These are phyloP conservation scores for Ceratopteris richardii DNA, from an alignment of 75 land plant genomes.

Conservation along the genomic window DNA sequence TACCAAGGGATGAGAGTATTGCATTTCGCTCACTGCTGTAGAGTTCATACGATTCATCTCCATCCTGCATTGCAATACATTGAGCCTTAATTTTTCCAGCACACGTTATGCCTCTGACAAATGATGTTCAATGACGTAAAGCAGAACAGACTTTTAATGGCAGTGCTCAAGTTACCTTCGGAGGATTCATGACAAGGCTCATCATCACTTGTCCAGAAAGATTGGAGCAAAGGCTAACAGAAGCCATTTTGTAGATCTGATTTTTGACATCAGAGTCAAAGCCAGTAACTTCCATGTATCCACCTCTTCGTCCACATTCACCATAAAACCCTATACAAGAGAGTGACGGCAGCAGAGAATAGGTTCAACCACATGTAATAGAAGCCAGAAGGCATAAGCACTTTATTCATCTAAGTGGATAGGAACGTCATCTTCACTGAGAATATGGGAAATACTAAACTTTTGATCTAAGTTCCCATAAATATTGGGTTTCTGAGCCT, in stretches of 20 bases:
- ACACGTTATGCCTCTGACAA: too few relatives aligned
- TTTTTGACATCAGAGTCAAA: conserved; percentile 64
- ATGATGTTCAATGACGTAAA: too few relatives aligned
- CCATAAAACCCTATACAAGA: conserved; percentile 96
- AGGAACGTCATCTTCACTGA: too few relatives aligned
- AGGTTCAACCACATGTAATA: too few relatives aligned
- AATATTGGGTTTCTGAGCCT: too few relatives aligned
- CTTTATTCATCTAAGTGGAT: too few relatives aligned
- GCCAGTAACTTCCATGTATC: conserved; percentile 98
- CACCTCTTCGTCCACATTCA: conserved; percentile 98
- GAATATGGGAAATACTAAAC: too few relatives aligned
- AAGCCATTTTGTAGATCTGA: conserved; percentile 93
- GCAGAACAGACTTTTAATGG: too few relatives aligned
- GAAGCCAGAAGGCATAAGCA: too few relatives aligned
- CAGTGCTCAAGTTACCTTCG: conserved; percentile 57
- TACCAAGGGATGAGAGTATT: conserved; percentile 75
- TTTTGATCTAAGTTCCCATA: too few relatives aligned
- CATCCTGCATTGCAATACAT: too few relatives aligned
- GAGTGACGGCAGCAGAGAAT: not conserved
- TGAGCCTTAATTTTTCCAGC: too few relatives aligned
- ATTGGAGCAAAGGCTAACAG: conserved; percentile 95
- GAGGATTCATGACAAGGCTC: conserved; percentile 96
- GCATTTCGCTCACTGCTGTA: conserved; percentile 66
- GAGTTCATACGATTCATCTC: conserved; percentile 77
- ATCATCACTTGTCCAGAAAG: conserved; percentile 93